Base-by-base conservation (phyloP, 805 yeast species). In the Myxozyma kluyveri region DNA sequence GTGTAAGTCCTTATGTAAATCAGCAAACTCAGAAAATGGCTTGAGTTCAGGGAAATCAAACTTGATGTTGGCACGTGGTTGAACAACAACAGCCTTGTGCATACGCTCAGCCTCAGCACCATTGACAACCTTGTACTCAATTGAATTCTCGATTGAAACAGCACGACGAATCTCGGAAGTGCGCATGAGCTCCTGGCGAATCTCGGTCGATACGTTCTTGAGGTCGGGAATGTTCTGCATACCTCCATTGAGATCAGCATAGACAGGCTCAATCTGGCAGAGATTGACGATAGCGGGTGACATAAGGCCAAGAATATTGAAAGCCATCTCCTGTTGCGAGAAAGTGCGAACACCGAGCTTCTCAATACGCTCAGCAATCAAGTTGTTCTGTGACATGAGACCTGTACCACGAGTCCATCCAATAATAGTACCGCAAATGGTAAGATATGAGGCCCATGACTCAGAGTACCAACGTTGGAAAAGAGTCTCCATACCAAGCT, bases 351-450 rank as follows among this genome's bases (percentile, higher is more conserved):
- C 97, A 66, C 99, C 98, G 56, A 86, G 76, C 69, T 82, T 81
- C 75, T 93, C 99, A 67, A 93, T 87, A 63, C 97, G 97, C 75
- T 90, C 96, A 56, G 99, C 96, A 70, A 93, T 88, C 69, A 88
- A 85, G 76, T 93, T 93, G 80, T 93, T 93, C 64, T 84, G 97
- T 67, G 89, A 79, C 99, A 93, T 93, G 68, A 93, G 83, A 68
- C 99, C 99, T 54, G 99, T 93, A 73, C 99, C 99, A 80, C 99
- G 88, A 60, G 99, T 93, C 99, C 99, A 93, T 70, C 99, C 99
- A 72, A 93, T 93, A 62, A 93, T 80, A 42, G 99, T 97, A 78
- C 99, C 99, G 73, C 97, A 90, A 56, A 93, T 77, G 54, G 98
- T 93, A 75, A 93, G 82, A 76, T 87, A 93, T 61, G 86, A 76